Evolutionary conservation across 2,329 filamentous ascomycete genomes (phyloP).

Genomic region (Falciphora oryzae): DNA sequence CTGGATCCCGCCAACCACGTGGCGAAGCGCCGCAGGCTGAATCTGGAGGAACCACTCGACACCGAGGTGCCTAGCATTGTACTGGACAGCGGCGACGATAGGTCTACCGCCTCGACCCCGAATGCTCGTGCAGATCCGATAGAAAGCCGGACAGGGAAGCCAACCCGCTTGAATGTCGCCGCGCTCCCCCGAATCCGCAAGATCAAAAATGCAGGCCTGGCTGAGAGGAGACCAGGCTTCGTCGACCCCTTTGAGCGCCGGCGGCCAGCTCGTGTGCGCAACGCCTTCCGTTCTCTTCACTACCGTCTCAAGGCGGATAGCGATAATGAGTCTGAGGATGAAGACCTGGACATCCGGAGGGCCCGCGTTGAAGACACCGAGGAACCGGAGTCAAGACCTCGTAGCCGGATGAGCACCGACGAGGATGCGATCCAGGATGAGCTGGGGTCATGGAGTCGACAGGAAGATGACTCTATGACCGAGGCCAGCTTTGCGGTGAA

Average conservation of each 20-base stretch:
- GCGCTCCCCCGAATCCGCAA: conserved; percentile 73
- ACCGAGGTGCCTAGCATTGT: conserved; percentile 43
- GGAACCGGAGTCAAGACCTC: conserved; percentile 74
- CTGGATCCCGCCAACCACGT: conserved; percentile 77
- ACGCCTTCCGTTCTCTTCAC: conserved; percentile 72
- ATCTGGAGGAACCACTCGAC: conserved; percentile 65
- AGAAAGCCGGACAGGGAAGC: conserved; percentile 44
- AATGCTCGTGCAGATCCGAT: conserved; percentile 56
- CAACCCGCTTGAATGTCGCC: conserved; percentile 50
- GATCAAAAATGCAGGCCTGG: conserved; percentile 49
- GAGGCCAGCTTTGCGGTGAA: conserved; percentile 64
- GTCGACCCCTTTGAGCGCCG: conserved; percentile 61
- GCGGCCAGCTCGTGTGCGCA: conserved; percentile 51
- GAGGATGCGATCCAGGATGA: conserved; percentile 48
- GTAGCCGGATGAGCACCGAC: conserved; percentile 66
- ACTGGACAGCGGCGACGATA: conserved; percentile 57
- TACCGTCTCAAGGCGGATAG: conserved; percentile 70
- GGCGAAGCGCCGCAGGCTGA: conserved; percentile 72
- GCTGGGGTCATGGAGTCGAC: conserved; percentile 39
- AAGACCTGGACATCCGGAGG: conserved; percentile 33
- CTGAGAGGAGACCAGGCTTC: conserved; percentile 57
- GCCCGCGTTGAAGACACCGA: conserved; percentile 60
- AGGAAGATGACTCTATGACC: conserved; percentile 62
- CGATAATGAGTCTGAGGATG: conserved; percentile 86
- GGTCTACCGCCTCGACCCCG: conserved; percentile 58